Base-by-base conservation (phyloP, 192 early-diverging fungal species). In the Chytriomyces confervae region DNA sequence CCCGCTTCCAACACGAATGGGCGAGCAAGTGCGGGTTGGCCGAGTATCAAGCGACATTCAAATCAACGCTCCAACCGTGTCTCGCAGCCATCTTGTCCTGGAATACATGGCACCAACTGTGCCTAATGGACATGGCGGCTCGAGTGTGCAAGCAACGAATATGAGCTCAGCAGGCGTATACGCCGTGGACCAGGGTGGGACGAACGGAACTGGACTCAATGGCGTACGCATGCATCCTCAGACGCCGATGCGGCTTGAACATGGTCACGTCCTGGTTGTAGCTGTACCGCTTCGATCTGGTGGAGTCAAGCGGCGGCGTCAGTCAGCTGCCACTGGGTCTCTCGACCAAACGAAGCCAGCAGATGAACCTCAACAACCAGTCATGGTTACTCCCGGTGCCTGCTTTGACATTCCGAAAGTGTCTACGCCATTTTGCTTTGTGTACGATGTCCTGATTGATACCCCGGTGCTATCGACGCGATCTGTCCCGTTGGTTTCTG, bases 401-500 rank as follows among this genome's bases (percentile, higher is more conserved):
- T 13, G 16, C 13, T 57, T 57, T 20, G 53, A 57, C 53, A n/a
- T 20, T 13, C 53, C 53, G 3, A 13, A 20, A 13, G 29, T 9
- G 66, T 46, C 66, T 29, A 23, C 63, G n/a, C 16, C 13, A 3
- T 13, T 68, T 16, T 45, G 66, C 43, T 68, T 68, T 48, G 66
- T 45, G 11, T 68, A 36, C 43, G 66, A 27, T 23, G 66, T 68
- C 36, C 36, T 46, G 10, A 18, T 45, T 8, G 44, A 10, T 27
- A 43, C 24, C 36, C 45, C 36, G 36, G 36, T 36, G 36, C 36
- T 36, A 36, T 36, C 36, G 36, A 36, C 36, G 36, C 36, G 36
- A 36, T 36, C 36, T 36, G 36, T 36, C 36, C 36, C 36, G 36
- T 36, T 36, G 36, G 36, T 36, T 36, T 36, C 36, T 36, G 36